Conservation (phyloP, 2,329 filamentous ascomycete species). For the Pseudopithomyces chartarum region DNA sequence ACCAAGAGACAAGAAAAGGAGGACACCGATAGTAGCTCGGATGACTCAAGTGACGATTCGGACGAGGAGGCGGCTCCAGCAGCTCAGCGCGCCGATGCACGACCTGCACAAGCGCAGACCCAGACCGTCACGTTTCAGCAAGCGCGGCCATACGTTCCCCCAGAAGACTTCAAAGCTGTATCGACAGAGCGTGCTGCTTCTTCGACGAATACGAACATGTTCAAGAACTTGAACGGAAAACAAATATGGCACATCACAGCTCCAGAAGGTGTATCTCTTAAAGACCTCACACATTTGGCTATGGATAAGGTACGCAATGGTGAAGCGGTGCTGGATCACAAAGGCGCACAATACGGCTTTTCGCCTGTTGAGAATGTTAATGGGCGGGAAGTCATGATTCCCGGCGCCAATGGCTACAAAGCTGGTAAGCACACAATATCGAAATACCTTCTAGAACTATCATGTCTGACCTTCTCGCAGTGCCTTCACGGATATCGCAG, state of each 20-base stretch:
- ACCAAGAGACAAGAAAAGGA: conserved; percentile 18
- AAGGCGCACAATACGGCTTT: conserved; percentile 67
- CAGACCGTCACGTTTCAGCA: conserved; percentile 41
- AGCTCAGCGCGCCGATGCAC: conserved; percentile 18
- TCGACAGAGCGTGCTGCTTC: conserved; percentile 51
- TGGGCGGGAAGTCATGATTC: conserved; percentile 65
- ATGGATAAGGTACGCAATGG: conserved; percentile 62
- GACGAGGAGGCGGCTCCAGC: conserved; percentile 35
- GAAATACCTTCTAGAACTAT: background rate
- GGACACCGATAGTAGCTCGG: conserved; percentile 25
- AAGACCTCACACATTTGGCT: conserved; percentile 67
- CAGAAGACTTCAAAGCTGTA: conserved; percentile 54
- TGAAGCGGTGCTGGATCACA: conserved; percentile 64
- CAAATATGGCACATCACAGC: conserved; percentile 82
- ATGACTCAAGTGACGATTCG: conserved; percentile 45
- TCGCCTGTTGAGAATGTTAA: conserved; percentile 57
- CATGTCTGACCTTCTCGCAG: conserved; percentile 22
- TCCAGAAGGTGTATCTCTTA: conserved; percentile 71
- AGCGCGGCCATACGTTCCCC: conserved; percentile 43
- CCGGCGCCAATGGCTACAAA: conserved; percentile 61
- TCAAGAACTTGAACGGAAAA: conserved; percentile 69
- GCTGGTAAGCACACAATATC: conserved; percentile 52
- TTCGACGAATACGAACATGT: conserved; percentile 51
- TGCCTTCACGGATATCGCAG: conserved; percentile 53
- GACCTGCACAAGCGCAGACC: conserved; percentile 21